Evolutionary conservation across 225 moss, liverwort and hornwort genomes (phyloP).

Genomic region (Straminergon stramineum): DNA sequence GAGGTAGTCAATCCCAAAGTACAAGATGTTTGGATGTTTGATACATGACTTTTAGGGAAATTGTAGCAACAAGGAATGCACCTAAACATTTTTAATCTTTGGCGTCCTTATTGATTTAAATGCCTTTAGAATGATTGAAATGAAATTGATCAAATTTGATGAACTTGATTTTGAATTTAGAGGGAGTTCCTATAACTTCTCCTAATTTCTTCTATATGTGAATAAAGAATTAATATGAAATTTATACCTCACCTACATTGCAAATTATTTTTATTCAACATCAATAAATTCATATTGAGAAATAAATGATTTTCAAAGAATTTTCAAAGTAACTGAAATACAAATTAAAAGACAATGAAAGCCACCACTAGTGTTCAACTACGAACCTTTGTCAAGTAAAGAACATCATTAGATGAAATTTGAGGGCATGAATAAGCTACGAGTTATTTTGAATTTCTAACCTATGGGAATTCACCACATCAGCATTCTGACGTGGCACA

Average conservation of each 20-base stretch:
- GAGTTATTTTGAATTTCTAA: too few species aligned
- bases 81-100: background rate
- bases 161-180: background rate
- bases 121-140: background rate
- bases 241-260: background rate
- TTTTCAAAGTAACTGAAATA: background rate
- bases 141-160: background rate
- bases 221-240: background rate
- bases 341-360: background rate
- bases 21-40: background rate
- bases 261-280: too few species aligned
- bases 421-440: too few species aligned
- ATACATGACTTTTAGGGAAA: too few species aligned
- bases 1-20: background rate
- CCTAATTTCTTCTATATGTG: fast-evolving
- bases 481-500: too few species aligned
- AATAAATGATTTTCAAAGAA: background rate
- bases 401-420: too few species aligned
- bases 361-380: fast-evolving
- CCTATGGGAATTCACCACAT: too few species aligned
- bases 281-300: background rate
- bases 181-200: fast-evolving
- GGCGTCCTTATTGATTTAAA: background rate
- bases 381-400: background rate
- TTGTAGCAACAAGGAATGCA: background rate